A percentile compares a stretch with the other conserved stretches of the same genome.
These are phyloP conservation scores for Cordyceps militaris DNA, from an alignment of 2,329 filamentous ascomycete genomes.

Conservation along the genomic window DNA sequence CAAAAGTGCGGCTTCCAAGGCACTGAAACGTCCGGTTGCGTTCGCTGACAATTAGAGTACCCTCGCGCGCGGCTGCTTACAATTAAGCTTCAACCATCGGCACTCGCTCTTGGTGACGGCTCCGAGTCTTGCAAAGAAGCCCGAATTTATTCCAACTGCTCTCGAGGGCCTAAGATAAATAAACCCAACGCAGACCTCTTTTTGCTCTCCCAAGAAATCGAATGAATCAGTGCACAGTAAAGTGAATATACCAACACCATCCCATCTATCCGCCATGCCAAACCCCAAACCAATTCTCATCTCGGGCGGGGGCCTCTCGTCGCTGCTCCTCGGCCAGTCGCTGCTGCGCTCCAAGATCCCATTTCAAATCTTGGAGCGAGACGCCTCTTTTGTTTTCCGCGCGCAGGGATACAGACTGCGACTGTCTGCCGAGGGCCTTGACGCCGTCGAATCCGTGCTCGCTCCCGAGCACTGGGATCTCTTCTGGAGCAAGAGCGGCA, in stretches of 20 bases:
- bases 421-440: slow-evolving; percentile 48
- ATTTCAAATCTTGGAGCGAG: slow-evolving; percentile 51
- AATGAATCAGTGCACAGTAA: neutral
- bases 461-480: slow-evolving; percentile 36
- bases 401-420: slow-evolving; percentile 57
- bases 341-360: slow-evolving; percentile 35
- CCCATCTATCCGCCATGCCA: neutral
- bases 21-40: neutral
- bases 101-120: neutral
- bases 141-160: neutral
- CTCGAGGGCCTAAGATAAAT: no score
- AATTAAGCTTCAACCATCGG: slow-evolving; percentile 1
- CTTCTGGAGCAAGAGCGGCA: slow-evolving; percentile 55
- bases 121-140: neutral
- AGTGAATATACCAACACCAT: neutral
- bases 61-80: slow-evolving; percentile 8
- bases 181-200: neutral
- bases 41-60: neutral
- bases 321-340: slow-evolving; percentile 37
- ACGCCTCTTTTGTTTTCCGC: slow-evolving; percentile 43
- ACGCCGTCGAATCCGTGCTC: slow-evolving; percentile 54
- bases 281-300: slow-evolving; percentile 32
- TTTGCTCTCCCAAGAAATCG: neutral
- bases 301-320: slow-evolving; percentile 37
- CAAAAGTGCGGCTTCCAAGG: neutral